These are phyloP conservation scores for Blumeria graminis DNA, from an alignment of 2,329 filamentous ascomycete genomes.

Conservation along the genomic window DNA sequence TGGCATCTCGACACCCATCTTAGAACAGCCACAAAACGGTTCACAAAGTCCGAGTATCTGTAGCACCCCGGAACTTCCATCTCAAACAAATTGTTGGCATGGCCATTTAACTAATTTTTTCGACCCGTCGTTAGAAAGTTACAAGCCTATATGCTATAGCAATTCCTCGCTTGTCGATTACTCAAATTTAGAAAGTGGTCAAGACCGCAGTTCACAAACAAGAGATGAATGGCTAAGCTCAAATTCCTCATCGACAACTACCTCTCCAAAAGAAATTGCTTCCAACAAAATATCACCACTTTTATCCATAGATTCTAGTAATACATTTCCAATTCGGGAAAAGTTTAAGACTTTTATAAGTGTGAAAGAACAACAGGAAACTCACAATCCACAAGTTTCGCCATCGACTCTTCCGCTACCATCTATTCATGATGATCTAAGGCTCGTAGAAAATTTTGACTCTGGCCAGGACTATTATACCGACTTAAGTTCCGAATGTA, in stretches of 20 bases:
- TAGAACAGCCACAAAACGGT: background rate
- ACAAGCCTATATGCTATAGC: background rate
- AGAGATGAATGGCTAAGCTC: background rate
- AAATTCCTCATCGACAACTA: background rate
- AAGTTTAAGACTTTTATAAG: background rate
- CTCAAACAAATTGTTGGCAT: background rate
- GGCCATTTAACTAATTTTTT: background rate
- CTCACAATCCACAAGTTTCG: no score
- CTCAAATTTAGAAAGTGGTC: background rate
- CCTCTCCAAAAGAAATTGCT: background rate
- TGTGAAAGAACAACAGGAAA: background rate
- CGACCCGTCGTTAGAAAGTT: background rate
- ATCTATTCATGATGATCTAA: background rate
- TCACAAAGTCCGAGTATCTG: background rate
- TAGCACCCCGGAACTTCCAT: background rate
- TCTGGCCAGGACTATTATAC: background rate
- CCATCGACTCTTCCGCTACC: background rate
- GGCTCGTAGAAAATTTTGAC: background rate
- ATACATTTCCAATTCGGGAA: background rate
- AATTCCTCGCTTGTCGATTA: background rate
- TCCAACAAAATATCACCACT: background rate
- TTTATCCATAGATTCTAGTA: background rate
- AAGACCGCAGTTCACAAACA: background rate
- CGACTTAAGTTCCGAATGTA: background rate
- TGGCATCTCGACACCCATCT: no score